Conservation (phyloP, 2,329 filamentous ascomycete species). For the Corniculantispora saksenae region DNA sequence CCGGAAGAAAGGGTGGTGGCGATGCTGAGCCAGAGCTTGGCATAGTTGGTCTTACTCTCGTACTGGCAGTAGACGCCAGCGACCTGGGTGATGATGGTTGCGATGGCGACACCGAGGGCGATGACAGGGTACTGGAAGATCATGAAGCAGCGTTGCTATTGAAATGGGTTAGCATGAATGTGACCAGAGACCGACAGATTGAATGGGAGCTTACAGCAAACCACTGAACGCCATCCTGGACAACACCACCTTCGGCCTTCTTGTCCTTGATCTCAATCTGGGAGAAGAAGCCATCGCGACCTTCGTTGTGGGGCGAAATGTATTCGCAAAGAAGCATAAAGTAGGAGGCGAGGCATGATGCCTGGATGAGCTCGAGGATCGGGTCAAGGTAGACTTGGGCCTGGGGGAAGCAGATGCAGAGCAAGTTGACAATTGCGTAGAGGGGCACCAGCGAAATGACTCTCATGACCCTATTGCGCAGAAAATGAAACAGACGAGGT, state of each 20-base stretch:
- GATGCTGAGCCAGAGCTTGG: conserved; percentile 35
- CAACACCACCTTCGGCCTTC: conserved; percentile 25
- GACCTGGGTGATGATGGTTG: conserved; percentile 32
- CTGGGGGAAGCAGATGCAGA: conserved; percentile 39
- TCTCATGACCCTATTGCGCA: conserved; percentile 38
- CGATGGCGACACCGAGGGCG: conserved; percentile 43
- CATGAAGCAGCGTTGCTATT: conserved; percentile 33
- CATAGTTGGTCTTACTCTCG: conserved; percentile 30
- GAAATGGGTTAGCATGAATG: background rate
- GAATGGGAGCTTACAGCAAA: conserved; percentile 28
- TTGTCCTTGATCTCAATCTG: conserved; percentile 33
- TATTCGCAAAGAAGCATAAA: conserved; percentile 47
- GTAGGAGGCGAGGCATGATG: conserved; percentile 43
- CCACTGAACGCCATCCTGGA: conserved; percentile 34
- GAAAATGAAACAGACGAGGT: background rate
- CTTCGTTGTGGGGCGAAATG: conserved; percentile 36
- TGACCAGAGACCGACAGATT: background rate
- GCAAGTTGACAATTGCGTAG: conserved; percentile 41
- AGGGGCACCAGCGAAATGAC: conserved; percentile 43
- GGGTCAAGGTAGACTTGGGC: conserved; percentile 41
- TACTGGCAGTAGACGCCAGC: conserved; percentile 33
- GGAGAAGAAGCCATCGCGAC: conserved; percentile 38
- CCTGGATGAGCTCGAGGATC: conserved; percentile 41
- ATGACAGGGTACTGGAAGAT: conserved; percentile 44
- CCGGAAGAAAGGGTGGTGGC: conserved; percentile 28